A percentile compares a stretch with the other conserved stretches of the same genome.
Conservation (phyloP, 1,139 yeast genomes). For the Blastobotrys illinoisensis region DNA sequence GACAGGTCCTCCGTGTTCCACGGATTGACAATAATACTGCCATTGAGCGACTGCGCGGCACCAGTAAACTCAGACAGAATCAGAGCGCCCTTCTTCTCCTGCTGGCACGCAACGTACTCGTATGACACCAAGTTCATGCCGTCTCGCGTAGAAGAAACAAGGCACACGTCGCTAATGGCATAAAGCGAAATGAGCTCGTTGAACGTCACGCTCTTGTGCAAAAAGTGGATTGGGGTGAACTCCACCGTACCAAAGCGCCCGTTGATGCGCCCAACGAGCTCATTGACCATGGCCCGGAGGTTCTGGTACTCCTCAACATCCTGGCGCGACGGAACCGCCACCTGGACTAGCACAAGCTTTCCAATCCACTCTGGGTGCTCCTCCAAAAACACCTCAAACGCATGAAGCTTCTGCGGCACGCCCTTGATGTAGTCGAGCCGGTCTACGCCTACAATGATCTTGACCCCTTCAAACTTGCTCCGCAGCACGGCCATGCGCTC, state of each 20-base stretch:
- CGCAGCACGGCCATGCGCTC: conserved; percentile 60
- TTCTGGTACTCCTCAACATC: conserved; percentile 98
- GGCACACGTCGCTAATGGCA: conserved; percentile 80
- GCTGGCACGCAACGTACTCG: conserved; percentile 95
- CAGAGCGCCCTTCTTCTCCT: conserved; percentile 76
- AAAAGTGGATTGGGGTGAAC: conserved; percentile 93
- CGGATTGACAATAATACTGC: conserved; percentile 90
- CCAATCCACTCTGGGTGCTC: conserved; percentile 99
- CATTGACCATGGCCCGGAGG: conserved; percentile 88
- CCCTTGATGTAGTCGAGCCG: conserved; percentile 94
- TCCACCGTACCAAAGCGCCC: conserved; percentile 96
- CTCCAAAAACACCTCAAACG: conserved; percentile 83
- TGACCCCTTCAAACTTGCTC: conserved; percentile 60
- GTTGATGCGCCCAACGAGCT: conserved; percentile 91
- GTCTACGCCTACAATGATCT: conserved; percentile 93
- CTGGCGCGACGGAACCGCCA: conserved; percentile 96
- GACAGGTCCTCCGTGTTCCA: conserved; percentile 97
- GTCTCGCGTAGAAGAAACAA: conserved; percentile 91
- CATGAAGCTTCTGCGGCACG: conserved; percentile 93
- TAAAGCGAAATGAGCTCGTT: conserved; percentile 87
- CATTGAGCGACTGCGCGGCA: conserved; percentile 96
- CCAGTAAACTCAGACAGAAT: conserved; percentile 95
- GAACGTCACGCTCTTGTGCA: conserved; percentile 88
- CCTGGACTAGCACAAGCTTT: conserved; percentile 90
- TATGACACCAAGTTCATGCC: conserved; percentile 97